phyloP scores from a whole-genome alignment of 78 protist genomes.

The Dictyostelium firmibasis region DNA sequence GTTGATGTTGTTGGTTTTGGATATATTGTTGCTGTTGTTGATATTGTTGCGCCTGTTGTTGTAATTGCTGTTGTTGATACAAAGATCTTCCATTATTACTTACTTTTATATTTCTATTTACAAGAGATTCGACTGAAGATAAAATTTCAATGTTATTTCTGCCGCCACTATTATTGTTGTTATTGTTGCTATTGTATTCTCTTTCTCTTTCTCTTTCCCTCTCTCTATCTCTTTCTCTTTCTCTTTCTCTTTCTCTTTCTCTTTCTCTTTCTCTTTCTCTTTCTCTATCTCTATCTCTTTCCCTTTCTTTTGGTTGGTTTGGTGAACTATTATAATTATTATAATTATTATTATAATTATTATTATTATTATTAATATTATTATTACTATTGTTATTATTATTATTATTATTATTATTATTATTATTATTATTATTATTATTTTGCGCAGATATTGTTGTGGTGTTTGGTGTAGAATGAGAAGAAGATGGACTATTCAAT shows the following conservation, averaged over 20 bases:
- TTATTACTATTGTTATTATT: neutral
- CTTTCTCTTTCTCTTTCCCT: too few species aligned
- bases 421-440: neutral
- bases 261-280: neutral
- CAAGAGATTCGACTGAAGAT: neutral
- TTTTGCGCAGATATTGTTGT: neutral
- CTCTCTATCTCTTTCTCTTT: too few species aligned
- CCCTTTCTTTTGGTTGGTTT: neutral
- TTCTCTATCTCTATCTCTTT: neutral
- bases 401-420: neutral
- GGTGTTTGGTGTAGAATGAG: neutral
- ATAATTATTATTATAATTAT: neutral
- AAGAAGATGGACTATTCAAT: neutral
- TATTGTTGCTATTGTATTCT: neutral
- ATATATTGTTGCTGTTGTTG: neutral
- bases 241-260: neutral
- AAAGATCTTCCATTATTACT: neutral
- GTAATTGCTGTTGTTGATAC: neutral
- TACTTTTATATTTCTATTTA: constrained; percentile 13
- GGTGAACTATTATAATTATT: neutral
- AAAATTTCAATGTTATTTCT: neutral
- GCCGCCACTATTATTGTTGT: neutral
- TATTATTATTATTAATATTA: neutral
- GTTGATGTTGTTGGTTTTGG: neutral
- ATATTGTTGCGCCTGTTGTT: neutral